These are phyloP conservation scores for Orobanche coerulescens DNA, from an alignment of 257 asterid genomes.

Conservation along the genomic window DNA sequence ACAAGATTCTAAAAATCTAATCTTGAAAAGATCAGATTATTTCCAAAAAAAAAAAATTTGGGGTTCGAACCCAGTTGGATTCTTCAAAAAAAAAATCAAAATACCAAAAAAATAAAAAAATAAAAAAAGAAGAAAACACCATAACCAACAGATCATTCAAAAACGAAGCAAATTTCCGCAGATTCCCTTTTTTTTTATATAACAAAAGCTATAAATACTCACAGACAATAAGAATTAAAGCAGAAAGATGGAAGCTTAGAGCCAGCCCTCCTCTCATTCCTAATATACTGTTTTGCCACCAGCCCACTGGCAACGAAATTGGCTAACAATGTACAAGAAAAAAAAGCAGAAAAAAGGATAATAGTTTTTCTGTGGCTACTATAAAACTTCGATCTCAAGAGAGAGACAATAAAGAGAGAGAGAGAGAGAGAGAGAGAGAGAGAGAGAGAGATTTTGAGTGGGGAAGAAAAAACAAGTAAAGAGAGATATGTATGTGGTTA, in stretches of 20 bases:
- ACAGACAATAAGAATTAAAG: conserved; percentile 38
- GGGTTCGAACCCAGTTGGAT: conserved; percentile 9
- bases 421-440: conserved; percentile 13
- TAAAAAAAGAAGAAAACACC: no score
- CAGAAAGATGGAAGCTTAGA: conserved; percentile 29
- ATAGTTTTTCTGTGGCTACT: not conserved
- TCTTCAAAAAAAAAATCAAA: not conserved
- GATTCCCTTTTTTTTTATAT: not conserved
- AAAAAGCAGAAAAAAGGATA: not conserved
- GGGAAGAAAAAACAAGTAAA: conserved; percentile 23
- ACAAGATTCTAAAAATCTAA: not conserved
- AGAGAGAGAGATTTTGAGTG: conserved; percentile 9
- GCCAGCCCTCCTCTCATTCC: conserved; percentile 43
- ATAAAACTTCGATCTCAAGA: conserved; percentile 15
- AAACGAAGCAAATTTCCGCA: conserved; percentile 2
- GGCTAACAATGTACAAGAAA: conserved; percentile 14
- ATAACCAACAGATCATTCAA: conserved; percentile 22
- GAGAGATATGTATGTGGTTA: conserved; percentile 25
- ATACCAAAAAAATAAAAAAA: conserved; percentile 10
- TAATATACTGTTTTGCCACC: conserved; percentile 20
- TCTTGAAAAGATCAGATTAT: not conserved
- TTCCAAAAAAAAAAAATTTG: no score
- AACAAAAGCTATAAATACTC: conserved; percentile 28
- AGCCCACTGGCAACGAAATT: conserved; percentile 19
- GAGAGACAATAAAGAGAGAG: conserved; percentile 9